Base-by-base conservation (phyloP, 2,329 filamentous ascomycete genomes). In the Monosporascus sp. region DNA sequence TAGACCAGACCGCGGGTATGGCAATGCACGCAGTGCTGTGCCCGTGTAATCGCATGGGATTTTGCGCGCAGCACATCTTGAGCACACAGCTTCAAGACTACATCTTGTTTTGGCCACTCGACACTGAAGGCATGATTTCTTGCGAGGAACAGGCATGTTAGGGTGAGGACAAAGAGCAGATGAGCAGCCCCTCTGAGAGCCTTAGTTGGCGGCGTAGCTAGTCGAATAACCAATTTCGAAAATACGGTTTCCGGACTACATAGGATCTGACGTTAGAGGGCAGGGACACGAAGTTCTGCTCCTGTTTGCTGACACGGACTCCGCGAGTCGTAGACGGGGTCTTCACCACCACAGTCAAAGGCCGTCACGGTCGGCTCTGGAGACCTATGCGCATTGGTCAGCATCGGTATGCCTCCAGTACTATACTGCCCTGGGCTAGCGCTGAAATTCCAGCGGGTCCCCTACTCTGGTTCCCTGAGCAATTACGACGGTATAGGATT, bases 51-150 rank as follows among this genome's bases (percentile, higher is more conserved):
- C 53, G 52, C 62, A 64, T 35, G 31, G 27, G 11, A 62, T 24
- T 3, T 53, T 53, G 11, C 60, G 58, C 8, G 58, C 55, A 6
- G 48, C 49, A 40, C 62, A 65, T 27, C 64, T 58, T 8, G 52
- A 52, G 44, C 64, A 67, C 2, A 57, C 51, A 0, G 26, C 46
- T 11, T 57, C 60, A 14, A 64, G 62, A 11, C 57, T 63, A 46
- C 64, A 67, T 45, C 59, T 60, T 7, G 63, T 51, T 47, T 65
- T 67, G 14, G 63, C 62, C 16, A 46, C 19, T n/a, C 64, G 56
- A 50, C 64, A 67, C 22, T 52, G 54, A 35, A 51, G 22, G 53
- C 65, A 67, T 1, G 65, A 57, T 48, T 63, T 66, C 45, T 58
- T 58, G 40, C 61, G 55, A 5, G 63, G 60, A 17, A 65, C 55